Evolutionary conservation across 306 rosid species (phyloP).

Genomic region (Lagenaria siceraria): DNA sequence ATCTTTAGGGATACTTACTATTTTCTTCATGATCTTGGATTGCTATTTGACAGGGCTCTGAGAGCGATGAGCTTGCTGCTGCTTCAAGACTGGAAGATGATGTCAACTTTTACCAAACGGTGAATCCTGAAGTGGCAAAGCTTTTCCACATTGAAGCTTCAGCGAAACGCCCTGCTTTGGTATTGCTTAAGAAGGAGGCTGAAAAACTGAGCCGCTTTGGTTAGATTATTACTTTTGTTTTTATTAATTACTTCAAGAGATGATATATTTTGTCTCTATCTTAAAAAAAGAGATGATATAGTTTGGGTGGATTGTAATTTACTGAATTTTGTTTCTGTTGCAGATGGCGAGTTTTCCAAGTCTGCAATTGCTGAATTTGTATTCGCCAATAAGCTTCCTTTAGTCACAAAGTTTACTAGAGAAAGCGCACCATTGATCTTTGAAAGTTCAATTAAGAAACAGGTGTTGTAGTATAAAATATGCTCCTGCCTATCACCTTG

Average conservation of each 20-base stretch:
- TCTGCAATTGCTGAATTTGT: slow-evolving; percentile 67
- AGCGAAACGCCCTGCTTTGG: slow-evolving; percentile 79
- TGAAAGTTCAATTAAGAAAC: slow-evolving; percentile 88
- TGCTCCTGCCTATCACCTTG: neutral
- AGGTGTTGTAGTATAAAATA: slow-evolving; percentile 33
- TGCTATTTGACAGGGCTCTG: slow-evolving; percentile 56
- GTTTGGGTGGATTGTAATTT: neutral
- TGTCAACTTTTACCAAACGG: slow-evolving; percentile 84
- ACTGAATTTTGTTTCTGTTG: slow-evolving; percentile 13
- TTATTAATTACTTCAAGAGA: neutral
- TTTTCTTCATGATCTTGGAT: slow-evolving; percentile 6
- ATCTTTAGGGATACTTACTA: neutral
- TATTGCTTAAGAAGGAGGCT: slow-evolving; percentile 72
- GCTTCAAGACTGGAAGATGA: slow-evolving; percentile 92
- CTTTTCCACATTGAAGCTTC: slow-evolving; percentile 69
- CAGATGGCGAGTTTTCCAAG: slow-evolving; percentile 69
- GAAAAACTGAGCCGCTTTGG: slow-evolving; percentile 75
- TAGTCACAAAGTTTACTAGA: slow-evolving; percentile 70
- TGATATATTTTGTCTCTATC: neutral
- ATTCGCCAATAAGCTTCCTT: slow-evolving; percentile 71
- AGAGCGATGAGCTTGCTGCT: slow-evolving; percentile 85
- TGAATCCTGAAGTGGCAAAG: slow-evolving; percentile 75
- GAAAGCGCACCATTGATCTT: slow-evolving; percentile 77
- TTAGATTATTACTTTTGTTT: slow-evolving; percentile 22
- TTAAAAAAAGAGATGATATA: neutral